phyloP scores from a whole-genome alignment of 2,329 filamentous ascomycete species.

The Dactylellina haptotyla region DNA sequence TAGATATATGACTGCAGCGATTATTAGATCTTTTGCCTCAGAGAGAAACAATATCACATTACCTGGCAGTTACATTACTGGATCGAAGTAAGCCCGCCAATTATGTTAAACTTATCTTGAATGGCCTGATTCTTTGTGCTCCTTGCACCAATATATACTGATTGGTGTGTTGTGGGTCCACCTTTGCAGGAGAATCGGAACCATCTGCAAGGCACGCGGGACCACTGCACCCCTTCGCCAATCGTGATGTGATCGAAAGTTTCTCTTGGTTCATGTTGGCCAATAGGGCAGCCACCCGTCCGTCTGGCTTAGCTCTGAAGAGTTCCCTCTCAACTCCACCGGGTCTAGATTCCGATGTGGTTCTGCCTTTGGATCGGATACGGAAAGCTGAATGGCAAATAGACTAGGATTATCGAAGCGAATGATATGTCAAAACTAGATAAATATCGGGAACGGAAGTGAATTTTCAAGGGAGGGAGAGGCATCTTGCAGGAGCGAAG shows the following conservation, averaged over 20 bases:
- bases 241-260: constrained; percentile 21
- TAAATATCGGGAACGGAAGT: background rate
- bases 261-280: background rate
- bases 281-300: constrained; percentile 45
- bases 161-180: background rate
- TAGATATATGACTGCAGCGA: too few species aligned
- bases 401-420: background rate
- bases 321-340: constrained; percentile 15
- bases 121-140: background rate
- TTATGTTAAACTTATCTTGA: background rate
- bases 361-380: background rate
- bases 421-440: background rate
- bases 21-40: too few species aligned
- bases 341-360: constrained; percentile 10
- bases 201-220: background rate
- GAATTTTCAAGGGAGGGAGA: background rate
- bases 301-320: background rate
- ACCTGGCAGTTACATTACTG: too few species aligned
- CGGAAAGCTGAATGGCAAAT: background rate
- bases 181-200: background rate
- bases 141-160: background rate
- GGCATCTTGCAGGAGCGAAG: background rate
- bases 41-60: too few species aligned
- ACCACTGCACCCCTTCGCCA: constrained; percentile 29
- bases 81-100: background rate